Evolutionary conservation across 352 stramenopile genomes (phyloP).

Genomic region (Globisporangium emineosum): DNA sequence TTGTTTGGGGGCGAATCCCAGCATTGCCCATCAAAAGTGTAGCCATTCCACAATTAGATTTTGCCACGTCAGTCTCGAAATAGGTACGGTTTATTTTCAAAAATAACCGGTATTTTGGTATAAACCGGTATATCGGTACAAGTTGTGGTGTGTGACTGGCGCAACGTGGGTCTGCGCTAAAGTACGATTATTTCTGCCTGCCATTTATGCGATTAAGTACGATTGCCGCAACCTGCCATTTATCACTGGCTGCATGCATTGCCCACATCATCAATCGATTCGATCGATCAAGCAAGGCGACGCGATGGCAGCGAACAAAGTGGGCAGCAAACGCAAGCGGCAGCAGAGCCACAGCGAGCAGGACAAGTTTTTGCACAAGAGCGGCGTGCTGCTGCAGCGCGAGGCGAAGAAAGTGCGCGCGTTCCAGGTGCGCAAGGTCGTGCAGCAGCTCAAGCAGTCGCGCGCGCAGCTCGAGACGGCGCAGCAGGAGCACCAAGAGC

Average conservation of each 20-base stretch:
- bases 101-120: background rate
- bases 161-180: background rate
- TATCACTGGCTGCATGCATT: background rate
- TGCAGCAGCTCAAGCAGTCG: slow-evolving; percentile 67
- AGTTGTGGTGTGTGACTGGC: background rate
- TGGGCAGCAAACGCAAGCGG: slow-evolving; percentile 53
- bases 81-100: background rate
- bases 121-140: background rate
- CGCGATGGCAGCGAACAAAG: slow-evolving; percentile 2
- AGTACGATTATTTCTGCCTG: too few species aligned
- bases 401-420: slow-evolving; percentile 72
- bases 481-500: background rate
- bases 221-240: slow-evolving; percentile 6
- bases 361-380: slow-evolving; percentile 76
- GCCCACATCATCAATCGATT: background rate
- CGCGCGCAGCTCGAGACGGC: slow-evolving; percentile 5
- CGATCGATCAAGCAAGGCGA: background rate
- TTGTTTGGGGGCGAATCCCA: background rate
- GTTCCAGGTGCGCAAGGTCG: slow-evolving; percentile 59
- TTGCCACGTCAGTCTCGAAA: background rate
- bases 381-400: slow-evolving; percentile 57
- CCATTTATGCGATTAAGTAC: too few species aligned
- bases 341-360: slow-evolving; percentile 42
- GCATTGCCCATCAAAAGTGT: background rate
- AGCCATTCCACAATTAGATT: background rate